phyloP scores from a whole-genome alignment of 1,139 yeast genomes.

The Yamadazyma atlantica region DNA sequence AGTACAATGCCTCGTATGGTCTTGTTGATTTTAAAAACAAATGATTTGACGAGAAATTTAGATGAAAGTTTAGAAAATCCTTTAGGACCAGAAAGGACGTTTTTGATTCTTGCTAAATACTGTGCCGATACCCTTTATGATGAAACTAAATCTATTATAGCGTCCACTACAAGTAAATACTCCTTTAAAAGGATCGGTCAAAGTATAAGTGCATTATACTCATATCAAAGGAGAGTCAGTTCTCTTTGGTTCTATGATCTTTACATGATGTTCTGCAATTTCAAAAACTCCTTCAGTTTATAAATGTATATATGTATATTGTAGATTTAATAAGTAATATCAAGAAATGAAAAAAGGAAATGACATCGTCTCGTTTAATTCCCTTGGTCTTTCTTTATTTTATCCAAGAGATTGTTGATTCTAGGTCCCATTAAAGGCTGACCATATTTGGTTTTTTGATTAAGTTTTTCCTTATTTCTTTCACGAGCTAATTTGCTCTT shows the following conservation, averaged over 20 bases:
- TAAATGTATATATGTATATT: conserved; percentile 1
- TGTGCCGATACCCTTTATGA: conserved; percentile 79
- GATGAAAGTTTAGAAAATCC: conserved; percentile 85
- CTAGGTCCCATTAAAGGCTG: conserved; percentile 94
- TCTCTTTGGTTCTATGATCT: conserved; percentile 60
- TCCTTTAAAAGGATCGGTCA: conserved; percentile 38
- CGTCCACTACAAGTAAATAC: conserved; percentile 30
- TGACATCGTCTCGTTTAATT: not conserved
- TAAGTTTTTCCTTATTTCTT: conserved; percentile 48
- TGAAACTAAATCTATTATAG: conserved; percentile 53
- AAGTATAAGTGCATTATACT: conserved; percentile 45
- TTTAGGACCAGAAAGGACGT: conserved; percentile 84
- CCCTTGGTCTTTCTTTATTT: conserved; percentile 54
- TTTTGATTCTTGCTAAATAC: conserved; percentile 84
- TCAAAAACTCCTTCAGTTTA: not conserved
- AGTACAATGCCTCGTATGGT: conserved; percentile 84
- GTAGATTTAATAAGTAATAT: not conserved
- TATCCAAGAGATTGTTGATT: conserved; percentile 73
- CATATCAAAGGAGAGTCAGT: conserved; percentile 51
- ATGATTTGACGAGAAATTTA: conserved; percentile 84
- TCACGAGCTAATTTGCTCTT: conserved; percentile 30
- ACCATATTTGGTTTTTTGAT: conserved; percentile 67
- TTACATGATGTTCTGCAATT: conserved; percentile 18
- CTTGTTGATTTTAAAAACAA: conserved; percentile 83
- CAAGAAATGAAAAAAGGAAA: not conserved